A percentile compares a stretch with the other conserved stretches of the same genome.
Evolutionary conservation across 305 asterid genomes (phyloP).

Genomic region (Striga hermonthica): DNA sequence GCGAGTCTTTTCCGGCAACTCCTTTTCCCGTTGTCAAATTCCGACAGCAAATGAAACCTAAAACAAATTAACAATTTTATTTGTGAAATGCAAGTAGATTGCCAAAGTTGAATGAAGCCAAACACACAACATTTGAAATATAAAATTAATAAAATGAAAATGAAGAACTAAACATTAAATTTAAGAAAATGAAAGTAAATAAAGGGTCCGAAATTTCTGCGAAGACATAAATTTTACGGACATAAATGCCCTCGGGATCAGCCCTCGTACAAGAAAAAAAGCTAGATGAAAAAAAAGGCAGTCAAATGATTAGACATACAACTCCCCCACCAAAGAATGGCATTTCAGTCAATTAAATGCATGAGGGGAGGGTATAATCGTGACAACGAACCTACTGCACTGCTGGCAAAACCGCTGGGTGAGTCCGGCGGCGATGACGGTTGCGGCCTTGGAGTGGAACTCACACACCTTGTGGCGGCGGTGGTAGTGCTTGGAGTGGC

Average conservation of each 20-base stretch:
- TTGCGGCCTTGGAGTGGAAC: constrained; percentile 93
- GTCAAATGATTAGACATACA: constrained; percentile 37
- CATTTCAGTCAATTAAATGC: constrained; percentile 42
- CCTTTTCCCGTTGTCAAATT: constrained; percentile 87
- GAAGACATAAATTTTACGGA: constrained; percentile 41
- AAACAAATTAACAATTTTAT: constrained; percentile 7
- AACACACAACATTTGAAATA: too few species aligned
- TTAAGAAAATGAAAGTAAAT: too few species aligned
- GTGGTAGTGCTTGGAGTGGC: constrained; percentile 93
- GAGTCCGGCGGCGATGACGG: constrained; percentile 83
- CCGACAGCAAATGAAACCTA: constrained; percentile 84
- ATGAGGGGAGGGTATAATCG: constrained; percentile 35
- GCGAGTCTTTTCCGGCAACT: constrained; percentile 94
- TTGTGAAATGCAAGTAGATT: background rate
- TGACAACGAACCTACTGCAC: constrained; percentile 76
- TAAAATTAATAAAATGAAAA: too few species aligned
- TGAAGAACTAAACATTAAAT: too few species aligned
- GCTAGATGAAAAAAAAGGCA: background rate
- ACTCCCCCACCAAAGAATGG: constrained; percentile 37
- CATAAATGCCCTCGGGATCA: constrained; percentile 75
- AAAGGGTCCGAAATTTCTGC: constrained; percentile 10
- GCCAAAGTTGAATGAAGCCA: too few species aligned
- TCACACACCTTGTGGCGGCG: constrained; percentile 98
- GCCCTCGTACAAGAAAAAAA: constrained; percentile 61
- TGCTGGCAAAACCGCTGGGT: constrained; percentile 99